phyloP scores from a whole-genome alignment of 2,329 filamentous ascomycete species.

The Pezicula radicicola region DNA sequence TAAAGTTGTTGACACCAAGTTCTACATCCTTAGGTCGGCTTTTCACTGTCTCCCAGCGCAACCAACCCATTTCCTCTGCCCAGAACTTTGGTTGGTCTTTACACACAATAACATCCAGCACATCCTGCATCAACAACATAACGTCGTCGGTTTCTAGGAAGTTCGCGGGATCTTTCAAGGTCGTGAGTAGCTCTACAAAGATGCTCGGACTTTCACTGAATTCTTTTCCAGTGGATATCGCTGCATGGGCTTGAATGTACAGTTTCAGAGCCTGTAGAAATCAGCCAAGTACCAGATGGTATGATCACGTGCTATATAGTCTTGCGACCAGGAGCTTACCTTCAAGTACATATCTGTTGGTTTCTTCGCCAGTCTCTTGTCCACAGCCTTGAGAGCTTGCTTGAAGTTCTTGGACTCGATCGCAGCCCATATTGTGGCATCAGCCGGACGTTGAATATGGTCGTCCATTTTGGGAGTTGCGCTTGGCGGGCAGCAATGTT shows the following conservation, averaged over 20 bases:
- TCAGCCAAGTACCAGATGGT: slow-evolving; percentile 9
- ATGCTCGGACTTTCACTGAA: slow-evolving; percentile 17
- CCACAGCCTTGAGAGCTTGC: slow-evolving; percentile 30
- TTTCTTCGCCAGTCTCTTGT: slow-evolving; percentile 30
- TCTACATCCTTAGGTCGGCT: slow-evolving; percentile 26
- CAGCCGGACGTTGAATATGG: slow-evolving; percentile 1
- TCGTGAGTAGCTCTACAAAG: slow-evolving; percentile 15
- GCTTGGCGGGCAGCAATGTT: not conserved
- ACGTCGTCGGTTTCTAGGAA: slow-evolving; percentile 10
- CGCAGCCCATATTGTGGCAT: slow-evolving; percentile 29
- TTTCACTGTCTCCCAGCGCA: slow-evolving; percentile 28
- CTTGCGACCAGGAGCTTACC: slow-evolving; percentile 17
- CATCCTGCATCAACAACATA: slow-evolving; percentile 27
- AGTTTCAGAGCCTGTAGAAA: slow-evolving; percentile 26
- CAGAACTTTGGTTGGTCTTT: slow-evolving; percentile 12
- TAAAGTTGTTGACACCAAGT: slow-evolving; percentile 22
- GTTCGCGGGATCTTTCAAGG: not conserved
- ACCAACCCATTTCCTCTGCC: slow-evolving; percentile 26
- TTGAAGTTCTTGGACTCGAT: slow-evolving; percentile 31
- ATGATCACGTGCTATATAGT: slow-evolving; percentile 11
- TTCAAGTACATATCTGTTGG: slow-evolving; percentile 24
- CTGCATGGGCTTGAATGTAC: slow-evolving; percentile 24
- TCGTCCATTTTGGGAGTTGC: not conserved
- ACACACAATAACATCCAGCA: slow-evolving; percentile 17
- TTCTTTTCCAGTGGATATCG: slow-evolving; percentile 24